Evolutionary conservation across 441 rosid species (phyloP).

Genomic region (Euphorbia schlechtendalii): DNA sequence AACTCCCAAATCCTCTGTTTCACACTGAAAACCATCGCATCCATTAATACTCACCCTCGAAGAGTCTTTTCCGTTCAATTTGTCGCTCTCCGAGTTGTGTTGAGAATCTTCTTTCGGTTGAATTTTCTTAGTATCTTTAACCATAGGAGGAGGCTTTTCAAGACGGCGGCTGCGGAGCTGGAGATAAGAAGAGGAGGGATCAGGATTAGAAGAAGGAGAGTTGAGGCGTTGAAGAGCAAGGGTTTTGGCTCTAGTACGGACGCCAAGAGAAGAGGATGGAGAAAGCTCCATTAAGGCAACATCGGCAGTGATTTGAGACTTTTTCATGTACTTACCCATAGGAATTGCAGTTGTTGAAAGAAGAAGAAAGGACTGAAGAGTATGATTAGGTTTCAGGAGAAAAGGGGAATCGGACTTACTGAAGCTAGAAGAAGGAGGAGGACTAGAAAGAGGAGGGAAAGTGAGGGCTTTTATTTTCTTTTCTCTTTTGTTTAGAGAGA

Average conservation of each 20-base stretch:
- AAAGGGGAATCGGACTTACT: background rate
- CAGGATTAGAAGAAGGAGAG: constrained; percentile 19
- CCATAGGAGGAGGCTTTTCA: constrained; percentile 37
- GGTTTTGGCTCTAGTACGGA: constrained; percentile 75
- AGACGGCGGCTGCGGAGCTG: constrained; percentile 88
- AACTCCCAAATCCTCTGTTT: constrained; percentile 26
- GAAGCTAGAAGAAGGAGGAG: background rate
- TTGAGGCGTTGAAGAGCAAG: constrained; percentile 59
- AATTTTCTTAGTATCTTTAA: constrained; percentile 26
- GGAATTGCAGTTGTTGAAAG: background rate
- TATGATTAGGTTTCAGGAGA: constrained; percentile 10
- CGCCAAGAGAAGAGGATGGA: constrained; percentile 49
- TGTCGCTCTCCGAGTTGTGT: background rate
- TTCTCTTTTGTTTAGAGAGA: background rate
- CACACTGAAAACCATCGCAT: constrained; percentile 12
- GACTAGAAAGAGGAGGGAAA: constrained; percentile 1
- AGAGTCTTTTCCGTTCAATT: constrained; percentile 20
- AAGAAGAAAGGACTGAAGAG: background rate
- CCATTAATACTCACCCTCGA: constrained; percentile 14
- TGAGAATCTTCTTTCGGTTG: constrained; percentile 12
- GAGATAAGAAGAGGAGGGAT: constrained; percentile 36
- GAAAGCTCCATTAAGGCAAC: constrained; percentile 54
- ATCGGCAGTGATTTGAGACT: constrained; percentile 56
- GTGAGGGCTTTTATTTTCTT: background rate
- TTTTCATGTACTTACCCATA: constrained; percentile 91